Base-by-base conservation (phyloP, 176 grass and related monocot species). In the Phoenix roebelenii region DNA sequence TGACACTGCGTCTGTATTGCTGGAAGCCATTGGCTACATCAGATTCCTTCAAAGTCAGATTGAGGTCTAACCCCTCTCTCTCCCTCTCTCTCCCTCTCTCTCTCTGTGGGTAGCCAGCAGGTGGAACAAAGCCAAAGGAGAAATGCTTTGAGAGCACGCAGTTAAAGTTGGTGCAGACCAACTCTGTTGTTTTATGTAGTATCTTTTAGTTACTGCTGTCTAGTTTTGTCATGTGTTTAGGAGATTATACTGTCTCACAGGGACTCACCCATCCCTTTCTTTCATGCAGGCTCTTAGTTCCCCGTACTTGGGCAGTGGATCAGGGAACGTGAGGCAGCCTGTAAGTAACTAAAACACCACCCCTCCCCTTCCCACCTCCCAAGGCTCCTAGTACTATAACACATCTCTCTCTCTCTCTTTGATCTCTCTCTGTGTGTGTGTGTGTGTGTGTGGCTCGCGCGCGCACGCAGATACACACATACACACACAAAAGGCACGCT, bases 11-110 rank as follows among this genome's bases (percentile, higher is more conserved):
- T 90, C 87, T 63, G 87, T 90, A 30, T 75, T 90, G 23, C 87
- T 85, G 79, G 87, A 90, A 80, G 80, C 87, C 56, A 77, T 83
- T 77, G 82, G 87, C 57, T 90, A 86, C 30, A 90, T 90, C 53
- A 80, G 76, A 77, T 90, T 90, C 72, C 87, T 90, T 26, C 59
- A 82, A 10, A 54, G 49, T 77, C 87, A 90, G 83, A 90, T 90
- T 52, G 72, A 90, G 87, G 87, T 90, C 48, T 22, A 80, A 72
- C 71, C 68, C 64, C 72, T 66, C 76, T 66, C 70, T 71, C 26
- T 35, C 57, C 22, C 22, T 7, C 3, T 26, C 3, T 15, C 4
- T 18, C 26, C 49, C 63, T 17, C 4, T 50, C 49, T 54, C 50
- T 52, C 18, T 48, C 19, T 52, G 6, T 35, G 35, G 35, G 35